These are phyloP conservation scores for Nematocida ironsii DNA, from an alignment of 371 early-diverging fungal genomes.

Conservation along the genomic window DNA sequence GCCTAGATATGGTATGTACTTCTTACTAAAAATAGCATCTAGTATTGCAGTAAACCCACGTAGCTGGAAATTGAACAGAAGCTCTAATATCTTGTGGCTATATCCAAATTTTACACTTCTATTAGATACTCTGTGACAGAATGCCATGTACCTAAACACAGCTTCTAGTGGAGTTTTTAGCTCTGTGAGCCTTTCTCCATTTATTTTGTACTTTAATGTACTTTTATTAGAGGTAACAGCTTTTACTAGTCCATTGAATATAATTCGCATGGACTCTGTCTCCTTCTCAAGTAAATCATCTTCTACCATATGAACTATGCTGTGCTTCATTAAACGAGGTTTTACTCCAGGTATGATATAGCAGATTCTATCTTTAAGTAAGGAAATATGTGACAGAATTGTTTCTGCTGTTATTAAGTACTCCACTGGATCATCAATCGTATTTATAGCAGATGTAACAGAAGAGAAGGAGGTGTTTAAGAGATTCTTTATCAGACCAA, in stretches of 20 bases:
- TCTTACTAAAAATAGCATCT: not conserved
- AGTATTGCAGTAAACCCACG: constrained; percentile 26
- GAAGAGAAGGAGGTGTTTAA: constrained; percentile 1
- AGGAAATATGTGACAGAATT: not conserved
- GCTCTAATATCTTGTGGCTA: not conserved
- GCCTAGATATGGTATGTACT: constrained; percentile 4
- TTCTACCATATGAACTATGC: not conserved
- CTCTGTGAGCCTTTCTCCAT: constrained; percentile 24
- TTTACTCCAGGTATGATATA: constrained; percentile 2
- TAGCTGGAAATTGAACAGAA: not conserved
- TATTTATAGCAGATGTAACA: not conserved
- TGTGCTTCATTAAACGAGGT: not conserved
- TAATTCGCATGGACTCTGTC: constrained; percentile 13
- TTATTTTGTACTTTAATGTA: constrained; percentile 1
- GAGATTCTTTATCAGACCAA: not conserved
- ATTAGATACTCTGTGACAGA: not conserved
- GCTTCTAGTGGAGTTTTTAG: not conserved
- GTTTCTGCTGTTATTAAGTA: constrained; percentile 36
- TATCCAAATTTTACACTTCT: not conserved
- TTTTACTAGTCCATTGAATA: constrained; percentile 8
- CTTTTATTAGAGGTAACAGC: constrained; percentile 15
- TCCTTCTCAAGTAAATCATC: constrained; percentile 14
- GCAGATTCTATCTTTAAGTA: not conserved
- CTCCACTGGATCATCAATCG: constrained; percentile 35
- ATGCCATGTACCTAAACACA: constrained; percentile 32